Conservation (phyloP, 2,329 filamentous ascomycete species). For the Cordyceps tenuipes region DNA sequence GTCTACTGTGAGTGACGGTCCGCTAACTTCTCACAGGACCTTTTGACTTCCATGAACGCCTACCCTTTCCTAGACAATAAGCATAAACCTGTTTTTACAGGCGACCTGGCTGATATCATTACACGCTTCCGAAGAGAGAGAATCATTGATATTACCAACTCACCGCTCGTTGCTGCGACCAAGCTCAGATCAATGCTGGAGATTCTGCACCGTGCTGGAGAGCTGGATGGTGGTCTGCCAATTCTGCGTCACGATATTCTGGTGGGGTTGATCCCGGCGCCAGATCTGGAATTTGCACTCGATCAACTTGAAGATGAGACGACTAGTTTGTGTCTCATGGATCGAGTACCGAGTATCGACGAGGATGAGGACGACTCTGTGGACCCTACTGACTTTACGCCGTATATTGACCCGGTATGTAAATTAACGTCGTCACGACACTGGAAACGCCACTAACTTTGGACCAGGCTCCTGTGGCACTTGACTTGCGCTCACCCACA, state of each 20-base stretch:
- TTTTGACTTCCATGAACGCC: constrained; percentile 92
- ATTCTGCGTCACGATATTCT: constrained; percentile 72
- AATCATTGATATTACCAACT: constrained; percentile 80
- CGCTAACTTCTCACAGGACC: constrained; percentile 47
- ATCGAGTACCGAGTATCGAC: constrained; percentile 52
- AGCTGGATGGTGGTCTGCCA: constrained; percentile 85
- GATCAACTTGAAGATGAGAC: constrained; percentile 74
- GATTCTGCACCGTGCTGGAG: constrained; percentile 71
- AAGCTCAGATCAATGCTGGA: constrained; percentile 75
- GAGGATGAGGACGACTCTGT: constrained; percentile 52
- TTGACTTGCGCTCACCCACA: constrained; percentile 86
- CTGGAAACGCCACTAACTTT: constrained; percentile 11
- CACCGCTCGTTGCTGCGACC: constrained; percentile 68
- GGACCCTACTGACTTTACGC: constrained; percentile 78
- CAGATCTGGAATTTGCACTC: constrained; percentile 86
- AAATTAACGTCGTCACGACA: not conserved
- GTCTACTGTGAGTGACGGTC: not conserved
- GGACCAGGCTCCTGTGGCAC: constrained; percentile 65
- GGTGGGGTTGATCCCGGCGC: constrained; percentile 85
- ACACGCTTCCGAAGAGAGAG: constrained; percentile 65
- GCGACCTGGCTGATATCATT: constrained; percentile 79
- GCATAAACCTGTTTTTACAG: constrained; percentile 82
- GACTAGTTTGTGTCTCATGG: constrained; percentile 73
- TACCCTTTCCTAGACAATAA: constrained; percentile 98
- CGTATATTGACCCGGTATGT: constrained; percentile 77